A percentile compares a stretch with the other conserved stretches of the same genome.
These are phyloP conservation scores for Cicer chorassanicum DNA, from an alignment of 306 rosid genomes.

Conservation along the genomic window DNA sequence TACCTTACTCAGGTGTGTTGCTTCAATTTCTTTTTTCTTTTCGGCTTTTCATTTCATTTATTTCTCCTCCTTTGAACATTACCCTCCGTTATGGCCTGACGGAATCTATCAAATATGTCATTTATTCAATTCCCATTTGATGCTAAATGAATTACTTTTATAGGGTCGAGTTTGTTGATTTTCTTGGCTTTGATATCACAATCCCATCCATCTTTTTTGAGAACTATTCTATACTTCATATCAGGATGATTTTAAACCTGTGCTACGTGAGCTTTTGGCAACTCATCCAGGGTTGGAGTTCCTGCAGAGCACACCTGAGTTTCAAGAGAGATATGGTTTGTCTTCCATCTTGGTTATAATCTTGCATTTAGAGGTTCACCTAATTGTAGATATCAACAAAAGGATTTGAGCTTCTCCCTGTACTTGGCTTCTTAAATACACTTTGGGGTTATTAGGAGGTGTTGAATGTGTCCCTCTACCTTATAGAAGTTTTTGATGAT, in stretches of 20 bases:
- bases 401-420: constrained; percentile 19
- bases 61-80: constrained; percentile 31
- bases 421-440: constrained; percentile 3
- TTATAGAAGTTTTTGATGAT: constrained; percentile 4
- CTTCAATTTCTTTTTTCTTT: constrained; percentile 36
- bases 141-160: constrained; percentile 4
- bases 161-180: constrained; percentile 1
- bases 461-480: constrained; percentile 4
- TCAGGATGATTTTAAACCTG: constrained; percentile 96
- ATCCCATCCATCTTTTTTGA: constrained; percentile 36
- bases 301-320: constrained; percentile 97
- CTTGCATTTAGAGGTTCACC: constrained; percentile 41
- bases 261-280: constrained; percentile 93
- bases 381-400: constrained; percentile 3
- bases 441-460: constrained; percentile 8
- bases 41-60: constrained; percentile 37
- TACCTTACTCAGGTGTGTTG: constrained; percentile 80
- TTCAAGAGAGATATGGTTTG: constrained; percentile 99
- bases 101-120: constrained; percentile 37
- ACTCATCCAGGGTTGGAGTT: constrained; percentile 98
- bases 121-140: constrained; percentile 34
- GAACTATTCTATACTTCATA: constrained; percentile 36
- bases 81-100: constrained; percentile 13
- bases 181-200: constrained; percentile 35
- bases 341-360: constrained; percentile 47